Evolutionary conservation across 2,329 filamentous ascomycete genomes (phyloP).

Genomic region (Raffaelea ambrosiae): DNA sequence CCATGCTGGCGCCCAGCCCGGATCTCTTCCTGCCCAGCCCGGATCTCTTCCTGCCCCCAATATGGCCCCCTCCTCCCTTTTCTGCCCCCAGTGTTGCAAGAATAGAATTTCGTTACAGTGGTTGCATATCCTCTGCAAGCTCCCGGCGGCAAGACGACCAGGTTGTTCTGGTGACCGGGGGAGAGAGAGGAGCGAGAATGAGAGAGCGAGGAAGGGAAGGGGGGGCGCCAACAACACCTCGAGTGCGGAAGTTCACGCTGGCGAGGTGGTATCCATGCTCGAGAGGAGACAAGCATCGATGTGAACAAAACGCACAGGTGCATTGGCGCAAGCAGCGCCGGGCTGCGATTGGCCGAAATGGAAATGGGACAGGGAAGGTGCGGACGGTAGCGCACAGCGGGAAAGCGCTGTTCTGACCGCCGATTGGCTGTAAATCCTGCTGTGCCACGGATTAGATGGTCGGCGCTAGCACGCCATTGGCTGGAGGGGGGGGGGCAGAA

Average conservation of each 20-base stretch:
- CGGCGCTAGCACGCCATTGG: constrained; percentile 19
- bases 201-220: neutral
- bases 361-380: neutral
- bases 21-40: too few species aligned
- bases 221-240: constrained; percentile 4
- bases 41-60: too few species aligned
- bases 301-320: neutral
- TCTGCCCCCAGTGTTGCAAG: too few species aligned
- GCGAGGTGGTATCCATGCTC: neutral
- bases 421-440: constrained; percentile 22
- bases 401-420: constrained; percentile 1
- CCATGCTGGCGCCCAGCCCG: too few species aligned
- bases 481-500: neutral
- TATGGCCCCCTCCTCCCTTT: too few species aligned
- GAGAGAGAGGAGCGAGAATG: neutral
- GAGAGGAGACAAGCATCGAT: neutral
- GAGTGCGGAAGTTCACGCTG: neutral
- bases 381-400: neutral
- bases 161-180: neutral
- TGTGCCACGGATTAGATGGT: constrained; percentile 18
- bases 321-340: constrained; percentile 1
- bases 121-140: too few species aligned
- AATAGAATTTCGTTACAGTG: too few species aligned
- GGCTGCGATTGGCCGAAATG: constrained; percentile 1
- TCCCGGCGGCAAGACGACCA: too few species aligned